Evolutionary conservation across 2,329 filamentous ascomycete genomes (phyloP).

Genomic region (Nemania diffusa): DNA sequence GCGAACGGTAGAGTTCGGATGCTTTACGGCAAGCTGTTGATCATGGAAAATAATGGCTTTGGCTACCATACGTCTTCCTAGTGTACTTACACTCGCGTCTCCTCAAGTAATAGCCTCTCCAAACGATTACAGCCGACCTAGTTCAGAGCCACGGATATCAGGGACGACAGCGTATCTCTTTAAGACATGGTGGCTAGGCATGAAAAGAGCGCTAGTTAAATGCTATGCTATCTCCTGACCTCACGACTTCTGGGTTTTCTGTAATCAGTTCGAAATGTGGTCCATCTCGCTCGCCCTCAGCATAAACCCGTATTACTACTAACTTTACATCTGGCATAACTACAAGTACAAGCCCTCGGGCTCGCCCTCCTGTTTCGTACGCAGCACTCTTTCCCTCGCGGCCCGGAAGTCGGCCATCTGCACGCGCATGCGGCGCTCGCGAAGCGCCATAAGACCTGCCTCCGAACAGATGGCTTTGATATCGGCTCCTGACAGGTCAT

Average conservation of each 20-base stretch:
- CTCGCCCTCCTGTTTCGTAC: constrained; percentile 98
- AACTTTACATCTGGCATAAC: constrained; percentile 32
- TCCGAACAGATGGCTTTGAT: constrained; percentile 99
- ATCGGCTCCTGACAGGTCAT: constrained; percentile 95
- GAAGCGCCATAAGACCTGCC: constrained; percentile 90
- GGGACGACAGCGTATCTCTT: no score
- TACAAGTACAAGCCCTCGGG: constrained; percentile 99
- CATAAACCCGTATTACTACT: constrained; percentile 17
- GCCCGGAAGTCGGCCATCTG: constrained; percentile 98
- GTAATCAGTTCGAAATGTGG: not conserved
- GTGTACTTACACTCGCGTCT: no score
- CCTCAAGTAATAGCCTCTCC: no score
- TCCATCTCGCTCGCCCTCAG: not conserved
- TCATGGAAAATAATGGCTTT: no score
- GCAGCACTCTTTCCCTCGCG: constrained; percentile 91
- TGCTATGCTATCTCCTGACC: no score
- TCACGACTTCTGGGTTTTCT: not conserved
- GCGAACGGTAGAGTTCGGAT: no score
- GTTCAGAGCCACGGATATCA: no score
- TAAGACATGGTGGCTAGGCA: no score
- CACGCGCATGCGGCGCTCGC: constrained; percentile 96
- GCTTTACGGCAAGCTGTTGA: no score
- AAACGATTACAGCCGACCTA: no score
- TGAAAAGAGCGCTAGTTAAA: no score
- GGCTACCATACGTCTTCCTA: no score